Evolutionary conservation across 805 yeast genomes (phyloP).

Genomic region (Wickerhamomyces xylosicus): DNA sequence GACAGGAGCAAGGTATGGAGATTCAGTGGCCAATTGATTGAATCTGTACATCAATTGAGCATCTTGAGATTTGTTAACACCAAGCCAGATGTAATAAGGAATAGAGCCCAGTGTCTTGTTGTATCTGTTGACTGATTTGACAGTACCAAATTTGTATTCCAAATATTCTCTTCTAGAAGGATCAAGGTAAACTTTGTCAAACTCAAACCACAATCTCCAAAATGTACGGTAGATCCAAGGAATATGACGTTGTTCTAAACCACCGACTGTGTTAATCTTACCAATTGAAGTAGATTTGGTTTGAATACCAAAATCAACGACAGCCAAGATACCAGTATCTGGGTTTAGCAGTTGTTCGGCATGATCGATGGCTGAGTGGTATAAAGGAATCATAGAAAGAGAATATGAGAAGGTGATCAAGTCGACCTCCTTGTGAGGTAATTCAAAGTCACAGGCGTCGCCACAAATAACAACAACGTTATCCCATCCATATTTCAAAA

Average conservation of each 20-base stretch:
- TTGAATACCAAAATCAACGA: conserved; percentile 78
- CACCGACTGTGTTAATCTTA: conserved; percentile 67
- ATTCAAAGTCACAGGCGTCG: conserved; percentile 64
- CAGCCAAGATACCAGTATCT: conserved; percentile 49
- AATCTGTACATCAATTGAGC: conserved; percentile 40
- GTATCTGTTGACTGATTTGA: conserved; percentile 61
- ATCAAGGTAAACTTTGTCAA: conserved; percentile 70
- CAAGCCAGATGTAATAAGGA: conserved; percentile 80
- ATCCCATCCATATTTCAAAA: conserved; percentile 33
- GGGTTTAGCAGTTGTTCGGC: conserved; percentile 41
- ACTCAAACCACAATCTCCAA: conserved; percentile 86
- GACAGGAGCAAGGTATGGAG: conserved; percentile 67
- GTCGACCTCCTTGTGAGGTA: conserved; percentile 47
- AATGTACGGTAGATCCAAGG: conserved; percentile 73
- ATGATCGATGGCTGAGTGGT: conserved; percentile 69
- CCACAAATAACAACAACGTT: conserved; percentile 63
- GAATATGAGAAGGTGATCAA: conserved; percentile 73
- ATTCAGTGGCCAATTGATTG: conserved; percentile 69
- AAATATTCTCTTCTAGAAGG: conserved; percentile 75
- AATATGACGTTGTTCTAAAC: conserved; percentile 57
- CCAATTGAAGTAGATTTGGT: conserved; percentile 53
- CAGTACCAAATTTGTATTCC: conserved; percentile 74
- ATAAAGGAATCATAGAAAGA: conserved; percentile 77
- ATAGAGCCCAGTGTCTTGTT: conserved; percentile 60
- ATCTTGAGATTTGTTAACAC: conserved; percentile 50